Conservation (phyloP, 73 alveolate species). For the Breviolum minutum region DNA sequence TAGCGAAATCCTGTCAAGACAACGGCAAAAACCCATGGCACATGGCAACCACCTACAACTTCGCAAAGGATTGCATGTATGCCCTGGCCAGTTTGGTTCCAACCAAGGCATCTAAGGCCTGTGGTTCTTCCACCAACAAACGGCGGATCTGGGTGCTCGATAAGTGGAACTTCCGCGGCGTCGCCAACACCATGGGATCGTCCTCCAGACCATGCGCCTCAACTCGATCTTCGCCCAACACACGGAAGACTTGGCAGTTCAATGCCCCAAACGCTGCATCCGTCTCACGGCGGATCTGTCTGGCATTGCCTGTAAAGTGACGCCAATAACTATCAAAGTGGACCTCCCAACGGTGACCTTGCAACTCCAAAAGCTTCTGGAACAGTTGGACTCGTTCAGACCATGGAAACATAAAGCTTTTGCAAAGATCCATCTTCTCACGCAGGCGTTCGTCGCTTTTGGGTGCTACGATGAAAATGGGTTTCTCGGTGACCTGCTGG, state of each 20-base stretch:
- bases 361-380: background rate
- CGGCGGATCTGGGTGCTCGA: conserved; percentile 34
- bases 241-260: conserved; percentile 38
- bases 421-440: conserved; percentile 16
- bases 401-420: conserved; percentile 9
- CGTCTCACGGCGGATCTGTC: conserved; percentile 20
- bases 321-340: conserved; percentile 13
- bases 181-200: conserved; percentile 20
- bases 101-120: conserved; percentile 34
- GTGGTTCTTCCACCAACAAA: background rate
- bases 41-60: background rate
- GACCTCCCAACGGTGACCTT: background rate
- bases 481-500: background rate
- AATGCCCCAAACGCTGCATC: conserved; percentile 38
- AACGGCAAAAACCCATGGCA: too few species aligned
- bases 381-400: conserved; percentile 45
- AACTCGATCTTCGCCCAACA: conserved; percentile 51
- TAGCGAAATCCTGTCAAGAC: too few species aligned
- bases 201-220: conserved; percentile 43
- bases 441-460: conserved; percentile 29
- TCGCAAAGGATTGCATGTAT: conserved; percentile 30
- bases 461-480: conserved; percentile 44
- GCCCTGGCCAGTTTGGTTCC: conserved; percentile 23
- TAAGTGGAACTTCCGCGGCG: background rate
- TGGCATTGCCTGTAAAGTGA: conserved; percentile 12